Conservation (phyloP, 129 eudicot species). For the Helichrysum umbraculigerum region DNA sequence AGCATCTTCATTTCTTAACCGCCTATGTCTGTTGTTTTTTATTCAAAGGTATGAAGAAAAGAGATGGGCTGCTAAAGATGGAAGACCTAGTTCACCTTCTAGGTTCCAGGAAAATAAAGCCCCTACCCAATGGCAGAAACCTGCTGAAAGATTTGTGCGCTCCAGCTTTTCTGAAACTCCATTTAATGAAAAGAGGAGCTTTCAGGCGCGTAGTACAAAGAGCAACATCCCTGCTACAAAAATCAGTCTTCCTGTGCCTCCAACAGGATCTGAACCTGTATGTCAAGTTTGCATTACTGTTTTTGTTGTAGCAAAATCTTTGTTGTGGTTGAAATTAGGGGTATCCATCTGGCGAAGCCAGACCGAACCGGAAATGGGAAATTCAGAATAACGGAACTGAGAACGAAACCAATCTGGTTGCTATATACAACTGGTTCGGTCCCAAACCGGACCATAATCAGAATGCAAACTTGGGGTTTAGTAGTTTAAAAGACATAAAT, state of each 20-base stretch:
- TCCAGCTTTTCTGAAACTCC: slow-evolving; percentile 20
- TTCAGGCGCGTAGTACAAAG: slow-evolving; percentile 34
- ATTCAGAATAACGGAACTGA: not conserved
- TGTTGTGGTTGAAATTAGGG: not conserved
- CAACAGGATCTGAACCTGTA: slow-evolving; percentile 76
- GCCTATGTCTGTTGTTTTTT: not conserved
- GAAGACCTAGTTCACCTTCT: slow-evolving; percentile 59
- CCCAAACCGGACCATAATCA: not conserved
- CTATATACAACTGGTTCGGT: not conserved
- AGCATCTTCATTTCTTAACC: not conserved
- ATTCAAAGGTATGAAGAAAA: slow-evolving; percentile 84
- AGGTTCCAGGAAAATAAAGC: slow-evolving; percentile 43
- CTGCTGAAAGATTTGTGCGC: slow-evolving; percentile 51
- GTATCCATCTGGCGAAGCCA: not conserved
- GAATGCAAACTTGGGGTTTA: not conserved
- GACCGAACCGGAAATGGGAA: not conserved
- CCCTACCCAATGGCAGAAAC: slow-evolving; percentile 44
- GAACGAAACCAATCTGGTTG: not conserved
- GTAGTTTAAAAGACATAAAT: not conserved
- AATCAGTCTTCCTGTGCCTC: slow-evolving; percentile 71
- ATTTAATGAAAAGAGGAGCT: slow-evolving; percentile 44
- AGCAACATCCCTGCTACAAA: slow-evolving; percentile 30
- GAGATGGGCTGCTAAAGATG: slow-evolving; percentile 88
- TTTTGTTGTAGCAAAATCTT: not conserved
- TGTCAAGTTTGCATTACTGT: slow-evolving; percentile 21